Base-by-base conservation (phyloP, 225 moss, liverwort and hornwort genomes). In the Ulota crispa region DNA sequence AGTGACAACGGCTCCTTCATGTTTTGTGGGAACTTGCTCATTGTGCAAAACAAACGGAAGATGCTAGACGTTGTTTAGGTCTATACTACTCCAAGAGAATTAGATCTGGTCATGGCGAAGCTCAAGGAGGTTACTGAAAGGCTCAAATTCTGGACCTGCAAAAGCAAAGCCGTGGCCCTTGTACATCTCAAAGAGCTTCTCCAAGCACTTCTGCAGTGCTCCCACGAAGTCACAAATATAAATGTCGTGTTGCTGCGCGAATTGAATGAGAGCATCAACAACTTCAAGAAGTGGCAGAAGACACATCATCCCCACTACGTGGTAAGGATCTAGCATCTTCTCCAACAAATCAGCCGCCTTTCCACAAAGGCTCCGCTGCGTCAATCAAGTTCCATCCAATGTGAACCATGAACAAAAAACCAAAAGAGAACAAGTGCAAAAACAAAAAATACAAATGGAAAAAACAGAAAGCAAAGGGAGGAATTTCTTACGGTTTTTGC, bases 341-440 rank as follows among this genome's bases (percentile, higher is more conserved):
- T 57, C n/a, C 0, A 59, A 1, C 2, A 59, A n/a, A 0, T 59
- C 4, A 0, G 2, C 1, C 3, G 3, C 19, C 12, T 75, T 75
- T 0, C 0, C 0, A 0, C 7, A 0, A 1, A 60, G 4, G 4
- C 8, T 59, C 9, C 2, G 8, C 3, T 59, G 7, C 32, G 9
- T 20, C 12, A 12, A 42, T 12, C 42, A 42, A 42, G 12, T 39
- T 39, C 9, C 39, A 39, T 39, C 9, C 39, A 39, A 39, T 39
- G 8, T 39, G 9, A 39, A 39, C 39, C 39, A 39, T 39, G 39
- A 39, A 39, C 8, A n/a, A n/a, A n/a, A n/a, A n/a, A n/a, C n/a
- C n/a, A n/a, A n/a, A n/a, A n/a, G n/a, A n/a, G n/a, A 39, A 39
- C 9, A 39, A 39, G 9, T 39, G 2, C 39, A 39, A 39, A 39